Conservation (phyloP, 1,284 basidiomycete species). For the Anthracocystis walkeri region DNA sequence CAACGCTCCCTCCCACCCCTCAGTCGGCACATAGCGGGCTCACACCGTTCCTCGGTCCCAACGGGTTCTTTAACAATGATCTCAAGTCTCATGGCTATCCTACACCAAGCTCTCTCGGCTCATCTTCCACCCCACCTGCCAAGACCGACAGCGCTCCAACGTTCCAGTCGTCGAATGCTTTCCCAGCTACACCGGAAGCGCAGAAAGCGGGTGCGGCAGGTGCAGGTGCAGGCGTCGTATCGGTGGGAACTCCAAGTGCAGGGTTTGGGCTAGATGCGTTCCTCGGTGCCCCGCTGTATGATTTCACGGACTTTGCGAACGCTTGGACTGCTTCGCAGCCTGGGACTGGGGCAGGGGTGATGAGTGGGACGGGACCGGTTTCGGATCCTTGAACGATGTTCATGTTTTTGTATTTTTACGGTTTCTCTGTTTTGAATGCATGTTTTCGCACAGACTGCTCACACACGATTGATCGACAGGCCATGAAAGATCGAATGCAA, state of each 20-base stretch:
- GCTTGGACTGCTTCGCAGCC: slow-evolving; percentile 48
- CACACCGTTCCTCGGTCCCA: slow-evolving; percentile 43
- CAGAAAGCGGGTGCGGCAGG: neutral
- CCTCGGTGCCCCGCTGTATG: slow-evolving; percentile 47
- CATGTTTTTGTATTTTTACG: slow-evolving; percentile 12
- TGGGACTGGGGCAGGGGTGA: neutral
- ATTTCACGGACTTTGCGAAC: slow-evolving; percentile 50
- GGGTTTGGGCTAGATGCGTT: slow-evolving; percentile 47
- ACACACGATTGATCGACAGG: no score
- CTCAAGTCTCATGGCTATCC: slow-evolving; percentile 22
- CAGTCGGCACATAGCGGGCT: slow-evolving; percentile 32
- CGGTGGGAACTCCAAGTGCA: slow-evolving; percentile 52
- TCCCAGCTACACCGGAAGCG: slow-evolving; percentile 9
- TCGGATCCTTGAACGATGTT: slow-evolving; percentile 23
- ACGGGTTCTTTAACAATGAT: slow-evolving; percentile 32
- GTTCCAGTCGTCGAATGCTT: neutral
- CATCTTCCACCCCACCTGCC: slow-evolving; percentile 10
- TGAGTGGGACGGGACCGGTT: slow-evolving; percentile 33
- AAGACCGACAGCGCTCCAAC: neutral
- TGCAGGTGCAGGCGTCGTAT: slow-evolving; percentile 4
- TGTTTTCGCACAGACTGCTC: no score
- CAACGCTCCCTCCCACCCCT: slow-evolving; percentile 22
- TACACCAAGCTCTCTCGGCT: slow-evolving; percentile 27
- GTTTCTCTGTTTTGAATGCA: neutral
- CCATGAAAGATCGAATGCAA: no score